phyloP scores from a whole-genome alignment of 805 yeast genomes.

The Lipomyces starkeyi region DNA sequence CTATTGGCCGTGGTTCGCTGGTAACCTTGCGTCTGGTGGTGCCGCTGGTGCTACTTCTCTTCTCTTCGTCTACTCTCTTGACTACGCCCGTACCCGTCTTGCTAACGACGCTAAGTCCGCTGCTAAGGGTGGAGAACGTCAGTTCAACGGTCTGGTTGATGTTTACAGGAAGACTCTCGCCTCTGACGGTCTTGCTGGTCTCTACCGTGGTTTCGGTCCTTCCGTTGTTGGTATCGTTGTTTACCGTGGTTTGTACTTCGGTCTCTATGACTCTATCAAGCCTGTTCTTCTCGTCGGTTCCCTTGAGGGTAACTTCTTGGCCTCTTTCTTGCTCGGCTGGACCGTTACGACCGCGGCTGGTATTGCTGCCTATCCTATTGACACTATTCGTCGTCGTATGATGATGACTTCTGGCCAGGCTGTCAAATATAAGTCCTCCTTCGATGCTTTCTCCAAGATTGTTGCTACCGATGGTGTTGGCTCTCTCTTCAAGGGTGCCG shows the following conservation, averaged over 20 bases:
- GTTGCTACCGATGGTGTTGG: constrained; percentile 94
- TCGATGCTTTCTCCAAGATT: constrained; percentile 89
- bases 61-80: constrained; percentile 93
- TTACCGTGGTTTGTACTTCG: constrained; percentile 99
- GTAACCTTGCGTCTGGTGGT: constrained; percentile 99
- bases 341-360: constrained; percentile 98
- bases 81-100: constrained; percentile 98
- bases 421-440: constrained; percentile 93
- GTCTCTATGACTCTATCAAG: constrained; percentile 95
- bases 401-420: constrained; percentile 99
- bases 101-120: constrained; percentile 96
- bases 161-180: constrained; percentile 96
- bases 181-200: constrained; percentile 96
- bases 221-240: constrained; percentile 97
- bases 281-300: constrained; percentile 94
- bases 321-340: constrained; percentile 97
- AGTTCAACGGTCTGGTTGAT: constrained; percentile 95
- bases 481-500: constrained; percentile 98
- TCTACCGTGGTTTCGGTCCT: constrained; percentile 99
- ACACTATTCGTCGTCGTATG: constrained; percentile 99
- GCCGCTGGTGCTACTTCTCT: constrained; percentile 96
- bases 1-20: constrained; percentile 93
- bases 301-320: constrained; percentile 91
- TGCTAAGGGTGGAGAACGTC: constrained; percentile 86
- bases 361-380: constrained; percentile 98